phyloP scores from a whole-genome alignment of 441 rosid species.

The Pelargonium australe region DNA sequence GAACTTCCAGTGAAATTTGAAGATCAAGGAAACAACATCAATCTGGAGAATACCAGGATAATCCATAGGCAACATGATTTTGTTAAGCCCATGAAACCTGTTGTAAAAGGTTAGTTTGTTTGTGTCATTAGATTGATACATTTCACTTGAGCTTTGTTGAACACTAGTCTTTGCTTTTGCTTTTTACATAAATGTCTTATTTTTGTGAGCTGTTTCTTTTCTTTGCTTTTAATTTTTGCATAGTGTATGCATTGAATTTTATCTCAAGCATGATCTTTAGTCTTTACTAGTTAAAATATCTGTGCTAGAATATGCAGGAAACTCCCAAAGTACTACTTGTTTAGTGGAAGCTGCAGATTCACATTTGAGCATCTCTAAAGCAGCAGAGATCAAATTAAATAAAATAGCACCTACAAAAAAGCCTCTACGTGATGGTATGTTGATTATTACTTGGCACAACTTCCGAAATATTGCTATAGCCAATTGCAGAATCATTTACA shows the following conservation, averaged over 20 bases:
- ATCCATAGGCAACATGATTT: conserved; percentile 14
- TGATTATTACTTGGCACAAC: conserved; percentile 9
- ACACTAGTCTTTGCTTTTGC: background rate
- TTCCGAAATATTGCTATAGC: background rate
- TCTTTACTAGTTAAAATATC: background rate
- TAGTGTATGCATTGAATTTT: background rate
- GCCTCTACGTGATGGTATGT: conserved; percentile 58
- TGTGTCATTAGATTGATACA: background rate
- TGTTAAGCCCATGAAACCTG: conserved; percentile 23
- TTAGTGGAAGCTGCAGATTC: conserved; percentile 19
- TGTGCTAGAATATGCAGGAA: conserved; percentile 20
- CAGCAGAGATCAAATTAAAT: conserved; percentile 21
- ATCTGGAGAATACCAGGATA: background rate
- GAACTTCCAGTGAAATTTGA: background rate
- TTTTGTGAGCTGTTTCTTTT: background rate
- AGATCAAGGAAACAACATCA: background rate
- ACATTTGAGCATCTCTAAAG: conserved; percentile 23
- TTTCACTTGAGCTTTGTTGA: conserved; percentile 10
- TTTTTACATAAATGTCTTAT: background rate
- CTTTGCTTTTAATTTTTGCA: background rate
- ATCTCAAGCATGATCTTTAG: conserved; percentile 4
- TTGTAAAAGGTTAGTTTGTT: conserved; percentile 31
- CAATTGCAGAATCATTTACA: background rate
- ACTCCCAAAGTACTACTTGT: conserved; percentile 17
- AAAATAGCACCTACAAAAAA: conserved; percentile 25